Percentiles rank a stretch among this genome's conserved stretches.
Evolutionary conservation across 495 filamentous ascomycete species (phyloP).

Genomic region (Amorphotheca resinae): DNA sequence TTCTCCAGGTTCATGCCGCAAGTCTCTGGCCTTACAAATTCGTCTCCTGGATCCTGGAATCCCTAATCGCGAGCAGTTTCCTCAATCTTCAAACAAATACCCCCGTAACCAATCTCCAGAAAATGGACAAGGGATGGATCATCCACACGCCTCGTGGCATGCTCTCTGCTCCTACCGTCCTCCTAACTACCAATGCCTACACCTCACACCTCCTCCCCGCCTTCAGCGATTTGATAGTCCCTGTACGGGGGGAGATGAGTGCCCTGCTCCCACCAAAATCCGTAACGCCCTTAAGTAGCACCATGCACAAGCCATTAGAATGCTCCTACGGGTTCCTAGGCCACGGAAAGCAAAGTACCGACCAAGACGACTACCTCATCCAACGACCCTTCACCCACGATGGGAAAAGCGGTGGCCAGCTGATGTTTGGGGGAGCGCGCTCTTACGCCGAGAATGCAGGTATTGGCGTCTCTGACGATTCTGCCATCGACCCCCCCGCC

Average conservation of each 20-base stretch:
- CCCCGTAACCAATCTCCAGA: conserved; percentile 40
- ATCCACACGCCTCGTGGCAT: conserved; percentile 52
- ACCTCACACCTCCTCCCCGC: conserved; percentile 58
- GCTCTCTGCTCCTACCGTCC: conserved; percentile 43
- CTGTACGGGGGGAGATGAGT: conserved; percentile 62
- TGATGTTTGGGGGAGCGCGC: conserved; percentile 56
- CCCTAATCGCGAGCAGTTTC: conserved; percentile 27
- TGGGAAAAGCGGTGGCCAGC: conserved; percentile 28
- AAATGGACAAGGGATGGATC: conserved; percentile 28
- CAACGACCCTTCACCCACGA: conserved; percentile 39
- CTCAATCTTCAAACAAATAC: conserved; percentile 70
- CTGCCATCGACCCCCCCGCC: conserved; percentile 37
- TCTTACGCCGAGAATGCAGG: conserved; percentile 34
- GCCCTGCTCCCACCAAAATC: conserved; percentile 44
- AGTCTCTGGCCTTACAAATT: conserved; percentile 73
- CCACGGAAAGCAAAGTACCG: conserved; percentile 25
- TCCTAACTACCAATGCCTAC: conserved; percentile 72
- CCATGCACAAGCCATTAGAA: conserved; percentile 11
- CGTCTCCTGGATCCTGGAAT: conserved; percentile 50
- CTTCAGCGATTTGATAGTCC: conserved; percentile 60
- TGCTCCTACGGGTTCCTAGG: conserved; percentile 44
- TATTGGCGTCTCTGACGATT: conserved; percentile 45
- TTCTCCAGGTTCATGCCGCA: conserved; percentile 34
- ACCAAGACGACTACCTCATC: conserved; percentile 60
- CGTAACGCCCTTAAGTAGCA: conserved; percentile 16